phyloP scores from a whole-genome alignment of 306 rosid species.

The Cicer chorassanicum region DNA sequence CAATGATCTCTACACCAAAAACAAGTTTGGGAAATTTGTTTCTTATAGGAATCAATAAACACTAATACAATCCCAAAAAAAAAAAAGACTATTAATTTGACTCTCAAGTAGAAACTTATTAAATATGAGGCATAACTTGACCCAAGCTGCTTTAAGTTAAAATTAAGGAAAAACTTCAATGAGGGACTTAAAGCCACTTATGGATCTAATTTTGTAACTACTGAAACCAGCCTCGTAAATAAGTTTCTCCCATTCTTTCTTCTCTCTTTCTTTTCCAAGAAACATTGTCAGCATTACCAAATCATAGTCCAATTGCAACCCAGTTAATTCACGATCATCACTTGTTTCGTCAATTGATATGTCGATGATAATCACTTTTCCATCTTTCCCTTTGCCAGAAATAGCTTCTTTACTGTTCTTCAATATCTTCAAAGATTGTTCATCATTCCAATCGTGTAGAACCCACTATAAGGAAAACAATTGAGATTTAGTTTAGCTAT shows the following conservation, averaged over 20 bases:
- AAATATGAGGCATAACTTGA: neutral
- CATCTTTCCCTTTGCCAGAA: constrained; percentile 46
- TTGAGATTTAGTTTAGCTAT: no score
- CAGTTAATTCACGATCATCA: constrained; percentile 44
- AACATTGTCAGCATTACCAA: constrained; percentile 52
- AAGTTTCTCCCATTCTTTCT: constrained; percentile 62
- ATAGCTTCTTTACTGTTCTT: constrained; percentile 62
- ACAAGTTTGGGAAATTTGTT: neutral
- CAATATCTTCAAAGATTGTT: constrained; percentile 52
- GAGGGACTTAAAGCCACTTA: constrained; percentile 58
- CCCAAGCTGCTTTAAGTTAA: neutral
- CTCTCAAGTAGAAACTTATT: neutral
- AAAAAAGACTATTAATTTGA: neutral
- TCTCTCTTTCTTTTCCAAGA: constrained; percentile 49
- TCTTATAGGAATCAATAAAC: neutral
- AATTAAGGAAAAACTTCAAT: constrained; percentile 61
- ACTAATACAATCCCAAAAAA: no score
- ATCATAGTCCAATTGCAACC: constrained; percentile 53
- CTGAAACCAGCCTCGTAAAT: constrained; percentile 60
- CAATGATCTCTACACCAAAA: neutral
- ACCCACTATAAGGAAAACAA: constrained; percentile 42
- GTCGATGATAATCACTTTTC: constrained; percentile 64
- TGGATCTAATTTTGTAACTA: constrained; percentile 48
- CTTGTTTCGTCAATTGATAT: constrained; percentile 48
- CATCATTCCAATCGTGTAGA: constrained; percentile 54